Conservation (phyloP, 1,139 yeast genomes). For the Pichia sp. region DNA sequence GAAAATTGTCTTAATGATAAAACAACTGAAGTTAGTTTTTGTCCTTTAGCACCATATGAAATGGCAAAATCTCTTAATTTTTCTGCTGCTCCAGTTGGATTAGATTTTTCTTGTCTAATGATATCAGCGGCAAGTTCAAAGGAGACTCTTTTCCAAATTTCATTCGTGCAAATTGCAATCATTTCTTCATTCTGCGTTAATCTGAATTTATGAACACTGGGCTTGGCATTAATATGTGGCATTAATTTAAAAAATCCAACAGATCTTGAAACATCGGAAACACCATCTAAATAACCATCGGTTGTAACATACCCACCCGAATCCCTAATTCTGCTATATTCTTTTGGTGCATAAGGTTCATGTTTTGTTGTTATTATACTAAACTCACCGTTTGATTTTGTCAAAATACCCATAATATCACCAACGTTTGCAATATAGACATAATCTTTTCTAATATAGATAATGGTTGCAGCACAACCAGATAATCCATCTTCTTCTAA, state of each 20-base stretch:
- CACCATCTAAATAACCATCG: conserved; percentile 81
- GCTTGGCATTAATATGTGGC: conserved; percentile 88
- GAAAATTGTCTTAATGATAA: conserved; percentile 50
- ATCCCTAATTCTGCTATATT: conserved; percentile 81
- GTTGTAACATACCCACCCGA: conserved; percentile 89
- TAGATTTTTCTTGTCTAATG: conserved; percentile 71
- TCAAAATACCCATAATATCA: conserved; percentile 76
- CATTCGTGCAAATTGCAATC: conserved; percentile 78
- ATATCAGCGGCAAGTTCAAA: conserved; percentile 88
- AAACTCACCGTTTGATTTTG: conserved; percentile 78
- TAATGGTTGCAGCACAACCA: conserved; percentile 83
- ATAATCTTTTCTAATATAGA: conserved; percentile 65
- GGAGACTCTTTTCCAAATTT: conserved; percentile 79
- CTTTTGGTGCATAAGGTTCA: conserved; percentile 74
- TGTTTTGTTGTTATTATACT: conserved; percentile 69
- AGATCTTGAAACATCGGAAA: conserved; percentile 78
- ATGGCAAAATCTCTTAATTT: conserved; percentile 90
- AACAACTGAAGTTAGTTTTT: conserved; percentile 72
- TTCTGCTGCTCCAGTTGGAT: conserved; percentile 90
- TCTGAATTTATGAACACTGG: conserved; percentile 60
- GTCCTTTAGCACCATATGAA: conserved; percentile 81
- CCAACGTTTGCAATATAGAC: conserved; percentile 87
- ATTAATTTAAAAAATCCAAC: conserved; percentile 82
- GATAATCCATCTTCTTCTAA: conserved; percentile 60
- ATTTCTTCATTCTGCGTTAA: conserved; percentile 72